These are phyloP conservation scores for Trichoderma breve DNA, from an alignment of 2,329 filamentous ascomycete genomes.

Conservation along the genomic window DNA sequence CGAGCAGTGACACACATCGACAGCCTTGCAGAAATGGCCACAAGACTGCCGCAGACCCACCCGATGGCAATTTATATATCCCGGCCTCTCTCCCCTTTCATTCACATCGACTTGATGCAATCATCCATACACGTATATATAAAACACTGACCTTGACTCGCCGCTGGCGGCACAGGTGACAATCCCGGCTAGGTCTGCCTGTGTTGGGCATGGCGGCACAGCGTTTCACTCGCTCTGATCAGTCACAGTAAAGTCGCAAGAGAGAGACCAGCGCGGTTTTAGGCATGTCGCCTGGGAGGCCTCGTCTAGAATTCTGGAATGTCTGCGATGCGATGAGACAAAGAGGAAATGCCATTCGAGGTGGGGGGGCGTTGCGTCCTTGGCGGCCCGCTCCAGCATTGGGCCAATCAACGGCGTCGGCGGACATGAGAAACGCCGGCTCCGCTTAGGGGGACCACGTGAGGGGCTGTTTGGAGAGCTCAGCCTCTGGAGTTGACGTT, in stretches of 20 bases:
- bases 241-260: not conserved
- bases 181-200: conserved; percentile 41
- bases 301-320: not conserved
- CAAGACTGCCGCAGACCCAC: not conserved
- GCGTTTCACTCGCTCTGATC: not conserved
- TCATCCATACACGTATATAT: not conserved
- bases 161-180: conserved; percentile 40
- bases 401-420: not conserved
- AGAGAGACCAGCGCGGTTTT: conserved; percentile 1
- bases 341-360: conserved; percentile 18
- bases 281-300: conserved; percentile 15
- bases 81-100: not conserved
- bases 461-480: not conserved
- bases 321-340: not conserved
- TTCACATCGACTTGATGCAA: not conserved
- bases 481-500: not conserved
- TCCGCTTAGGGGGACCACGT: not conserved
- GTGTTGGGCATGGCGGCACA: conserved; percentile 40
- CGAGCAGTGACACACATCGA: not conserved
- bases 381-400: not conserved
- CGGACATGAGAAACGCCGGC: not conserved
- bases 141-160: conserved; percentile 40
- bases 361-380: not conserved
- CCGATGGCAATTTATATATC: not conserved
- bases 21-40: not conserved